Evolutionary conservation across 1,139 yeast species (phyloP).

Genomic region (Wickerhamomyces sp.): DNA sequence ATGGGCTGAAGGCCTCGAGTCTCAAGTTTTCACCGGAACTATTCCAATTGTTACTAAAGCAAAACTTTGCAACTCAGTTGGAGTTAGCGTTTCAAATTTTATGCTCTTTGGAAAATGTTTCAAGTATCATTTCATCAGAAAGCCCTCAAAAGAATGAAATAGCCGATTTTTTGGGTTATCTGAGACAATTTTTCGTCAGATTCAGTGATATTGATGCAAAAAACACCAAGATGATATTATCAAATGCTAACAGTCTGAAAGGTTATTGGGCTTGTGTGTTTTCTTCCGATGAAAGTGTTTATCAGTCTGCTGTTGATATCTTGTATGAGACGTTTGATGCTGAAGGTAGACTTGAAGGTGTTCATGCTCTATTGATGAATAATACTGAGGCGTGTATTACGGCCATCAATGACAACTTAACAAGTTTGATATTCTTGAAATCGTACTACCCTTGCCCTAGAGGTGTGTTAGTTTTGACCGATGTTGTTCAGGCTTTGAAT

Average conservation of each 20-base stretch:
- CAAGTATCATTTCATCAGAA: conserved; percentile 33
- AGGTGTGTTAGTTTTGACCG: conserved; percentile 71
- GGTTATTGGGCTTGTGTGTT: conserved; percentile 72
- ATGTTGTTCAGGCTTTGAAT: conserved; percentile 56
- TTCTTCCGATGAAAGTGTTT: conserved; percentile 45
- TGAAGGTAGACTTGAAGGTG: conserved; percentile 68
- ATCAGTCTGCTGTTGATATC: conserved; percentile 67
- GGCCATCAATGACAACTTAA: conserved; percentile 45
- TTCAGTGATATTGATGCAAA: conserved; percentile 41
- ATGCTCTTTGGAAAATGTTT: conserved; percentile 38
- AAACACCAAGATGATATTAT: conserved; percentile 37
- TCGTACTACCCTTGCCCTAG: conserved; percentile 74
- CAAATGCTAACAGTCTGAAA: conserved; percentile 33
- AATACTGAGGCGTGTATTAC: conserved; percentile 40
- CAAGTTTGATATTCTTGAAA: conserved; percentile 40
- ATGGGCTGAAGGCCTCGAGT: conserved; percentile 31
- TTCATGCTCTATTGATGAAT: conserved; percentile 45
- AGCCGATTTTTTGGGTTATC: conserved; percentile 22
- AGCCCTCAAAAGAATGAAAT: conserved; percentile 26
- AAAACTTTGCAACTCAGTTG: conserved; percentile 35
- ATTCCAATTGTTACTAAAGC: conserved; percentile 33
- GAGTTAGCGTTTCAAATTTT: conserved; percentile 38
- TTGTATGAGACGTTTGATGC: conserved; percentile 76
- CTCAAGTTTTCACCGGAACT: conserved; percentile 39
- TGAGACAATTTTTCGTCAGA: conserved; percentile 28